Percentiles rank a stretch among this genome's conserved stretches.
phyloP scores from a whole-genome alignment of 2,329 filamentous ascomycete genomes.

The Diaporthe sp. region DNA sequence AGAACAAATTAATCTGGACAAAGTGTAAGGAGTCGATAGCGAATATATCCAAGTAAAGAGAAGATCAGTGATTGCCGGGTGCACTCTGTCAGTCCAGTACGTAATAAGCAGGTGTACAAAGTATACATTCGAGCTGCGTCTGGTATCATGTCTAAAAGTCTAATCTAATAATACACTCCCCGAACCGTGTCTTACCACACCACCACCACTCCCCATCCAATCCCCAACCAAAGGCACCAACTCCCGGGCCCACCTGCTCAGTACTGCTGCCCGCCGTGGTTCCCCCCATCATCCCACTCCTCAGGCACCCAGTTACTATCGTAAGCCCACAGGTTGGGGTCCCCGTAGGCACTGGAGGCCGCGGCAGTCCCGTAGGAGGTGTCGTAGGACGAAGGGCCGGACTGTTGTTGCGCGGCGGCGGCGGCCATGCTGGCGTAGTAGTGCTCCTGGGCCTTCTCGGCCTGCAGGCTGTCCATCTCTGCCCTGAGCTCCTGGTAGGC shows the following conservation, averaged over 20 bases:
- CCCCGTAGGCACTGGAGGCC: neutral
- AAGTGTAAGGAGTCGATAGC: neutral
- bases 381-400: slow-evolving; percentile 12
- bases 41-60: too few species aligned
- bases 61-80: too few species aligned
- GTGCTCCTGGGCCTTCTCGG: slow-evolving; percentile 32
- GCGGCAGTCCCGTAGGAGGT: neutral
- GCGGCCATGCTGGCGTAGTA: slow-evolving; percentile 19
- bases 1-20: neutral
- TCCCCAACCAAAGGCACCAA: neutral
- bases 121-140: neutral
- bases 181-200: neutral
- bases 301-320: slow-evolving; percentile 12
- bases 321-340: slow-evolving; percentile 18
- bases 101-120: neutral
- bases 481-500: slow-evolving; percentile 32
- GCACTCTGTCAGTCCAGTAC: neutral
- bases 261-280: neutral
- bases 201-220: neutral
- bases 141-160: neutral
- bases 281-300: slow-evolving; percentile 18
- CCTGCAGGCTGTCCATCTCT: slow-evolving; percentile 31
- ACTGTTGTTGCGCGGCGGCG: neutral
- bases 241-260: neutral
- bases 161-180: neutral